Conservation (phyloP, 2,329 filamentous ascomycete genomes). For the Alternaria burnsii region DNA sequence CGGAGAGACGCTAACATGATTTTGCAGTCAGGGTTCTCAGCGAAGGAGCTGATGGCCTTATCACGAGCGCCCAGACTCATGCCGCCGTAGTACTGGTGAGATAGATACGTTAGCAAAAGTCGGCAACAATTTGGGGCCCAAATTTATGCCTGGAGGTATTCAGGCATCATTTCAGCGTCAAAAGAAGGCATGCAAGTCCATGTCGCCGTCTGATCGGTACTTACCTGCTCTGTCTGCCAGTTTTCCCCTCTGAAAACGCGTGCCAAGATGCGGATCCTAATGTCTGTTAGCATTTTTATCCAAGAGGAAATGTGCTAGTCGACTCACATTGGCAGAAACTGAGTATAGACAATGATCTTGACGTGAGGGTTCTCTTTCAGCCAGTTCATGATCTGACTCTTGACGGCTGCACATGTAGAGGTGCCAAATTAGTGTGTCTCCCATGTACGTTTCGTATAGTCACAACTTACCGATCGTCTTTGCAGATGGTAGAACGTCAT, state of each 20-base stretch:
- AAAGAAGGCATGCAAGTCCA: background rate
- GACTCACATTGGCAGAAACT: constrained; percentile 62
- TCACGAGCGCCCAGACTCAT: constrained; percentile 57
- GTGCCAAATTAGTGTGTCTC: background rate
- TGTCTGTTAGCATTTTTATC: constrained; percentile 12
- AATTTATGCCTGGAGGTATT: background rate
- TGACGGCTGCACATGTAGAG: constrained; percentile 40
- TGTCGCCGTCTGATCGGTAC: constrained; percentile 8
- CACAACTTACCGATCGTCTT: constrained; percentile 52
- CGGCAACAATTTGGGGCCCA: background rate
- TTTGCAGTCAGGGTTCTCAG: constrained; percentile 46
- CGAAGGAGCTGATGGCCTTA: constrained; percentile 59
- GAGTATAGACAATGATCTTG: constrained; percentile 69
- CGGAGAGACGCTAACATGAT: constrained; percentile 66
- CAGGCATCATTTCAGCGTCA: background rate
- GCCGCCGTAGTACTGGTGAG: constrained; percentile 57
- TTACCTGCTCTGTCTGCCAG: constrained; percentile 58
- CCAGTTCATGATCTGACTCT: constrained; percentile 58
- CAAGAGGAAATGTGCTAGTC: fast-evolving
- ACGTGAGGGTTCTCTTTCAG: constrained; percentile 53
- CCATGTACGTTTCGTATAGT: background rate
- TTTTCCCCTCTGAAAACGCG: constrained; percentile 60
- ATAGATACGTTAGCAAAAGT: constrained; percentile 11
- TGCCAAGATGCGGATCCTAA: constrained; percentile 58
- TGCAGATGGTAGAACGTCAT: constrained; percentile 53